phyloP scores from a whole-genome alignment of 768 basidiomycete genomes.

The Mycena alexandri region DNA sequence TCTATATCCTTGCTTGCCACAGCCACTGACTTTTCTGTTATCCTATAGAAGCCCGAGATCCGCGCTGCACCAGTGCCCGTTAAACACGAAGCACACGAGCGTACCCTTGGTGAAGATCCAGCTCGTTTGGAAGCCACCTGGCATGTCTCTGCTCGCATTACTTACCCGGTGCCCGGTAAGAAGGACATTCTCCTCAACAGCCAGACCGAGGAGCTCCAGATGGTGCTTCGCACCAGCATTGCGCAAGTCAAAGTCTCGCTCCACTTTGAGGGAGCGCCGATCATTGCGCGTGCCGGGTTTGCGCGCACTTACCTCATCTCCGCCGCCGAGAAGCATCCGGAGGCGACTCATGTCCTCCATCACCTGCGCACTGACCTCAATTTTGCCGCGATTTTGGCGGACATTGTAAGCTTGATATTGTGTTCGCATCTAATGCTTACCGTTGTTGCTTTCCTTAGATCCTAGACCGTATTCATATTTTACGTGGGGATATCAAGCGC shows the following conservation, averaged over 20 bases:
- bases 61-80: neutral
- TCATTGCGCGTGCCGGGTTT: neutral
- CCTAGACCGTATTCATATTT: constrained; percentile 19
- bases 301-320: neutral
- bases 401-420: neutral
- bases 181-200: constrained; percentile 1
- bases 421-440: neutral
- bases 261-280: too few relatives aligned
- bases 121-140: neutral
- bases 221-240: neutral
- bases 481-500: constrained; percentile 13
- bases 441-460: neutral
- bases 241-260: too few relatives aligned
- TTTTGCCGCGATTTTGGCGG: constrained; percentile 7
- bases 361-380: neutral
- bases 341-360: neutral
- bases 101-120: neutral
- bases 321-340: neutral
- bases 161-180: neutral
- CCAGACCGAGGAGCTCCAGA: neutral
- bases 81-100: neutral
- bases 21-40: too few relatives aligned
- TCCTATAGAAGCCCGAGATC: constrained; percentile 6
- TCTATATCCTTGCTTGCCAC: too few relatives aligned
- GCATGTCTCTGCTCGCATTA: neutral